Evolutionary conservation across 2,329 filamentous ascomycete species (phyloP).

Genomic region (Trichophyton verrucosum): DNA sequence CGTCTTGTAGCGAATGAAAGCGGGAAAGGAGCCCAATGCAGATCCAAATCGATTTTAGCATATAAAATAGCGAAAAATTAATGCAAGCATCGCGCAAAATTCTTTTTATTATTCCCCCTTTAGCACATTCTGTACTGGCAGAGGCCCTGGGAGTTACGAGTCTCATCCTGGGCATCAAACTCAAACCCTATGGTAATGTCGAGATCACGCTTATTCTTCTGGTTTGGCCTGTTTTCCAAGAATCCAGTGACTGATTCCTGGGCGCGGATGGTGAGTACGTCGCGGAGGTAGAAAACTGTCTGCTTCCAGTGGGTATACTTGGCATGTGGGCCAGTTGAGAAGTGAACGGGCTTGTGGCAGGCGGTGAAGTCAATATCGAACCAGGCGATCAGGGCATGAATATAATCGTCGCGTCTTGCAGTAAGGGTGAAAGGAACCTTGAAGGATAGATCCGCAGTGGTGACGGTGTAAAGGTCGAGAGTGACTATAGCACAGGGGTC

Average conservation of each 20-base stretch:
- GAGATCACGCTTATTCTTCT: conserved; percentile 86
- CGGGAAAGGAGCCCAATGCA: not conserved
- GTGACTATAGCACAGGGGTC: conserved; percentile 76
- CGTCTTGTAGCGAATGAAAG: not conserved
- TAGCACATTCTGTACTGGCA: conserved; percentile 63
- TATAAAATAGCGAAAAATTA: conserved; percentile 11
- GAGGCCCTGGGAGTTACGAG: conserved; percentile 53
- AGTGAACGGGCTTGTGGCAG: conserved; percentile 94
- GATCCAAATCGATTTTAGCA: not conserved
- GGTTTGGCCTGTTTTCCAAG: conserved; percentile 74
- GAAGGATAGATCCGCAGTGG: conserved; percentile 71
- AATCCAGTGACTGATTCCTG: conserved; percentile 66
- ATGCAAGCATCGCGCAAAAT: conserved; percentile 11
- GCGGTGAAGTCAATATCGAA: conserved; percentile 98
- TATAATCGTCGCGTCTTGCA: conserved; percentile 77
- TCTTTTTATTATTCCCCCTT: not conserved
- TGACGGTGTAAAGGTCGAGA: conserved; percentile 88
- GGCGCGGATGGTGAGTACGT: conserved; percentile 81
- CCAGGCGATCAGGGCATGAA: conserved; percentile 94
- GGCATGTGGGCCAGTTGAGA: conserved; percentile 93
- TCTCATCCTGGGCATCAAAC: conserved; percentile 62
- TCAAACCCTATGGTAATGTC: conserved; percentile 81
- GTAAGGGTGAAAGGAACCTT: conserved; percentile 61
- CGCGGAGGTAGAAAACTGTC: conserved; percentile 93
- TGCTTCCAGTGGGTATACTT: conserved; percentile 99